Evolutionary conservation across 2,329 filamentous ascomycete genomes (phyloP).

Genomic region (Phaeomoniella chlamydospora): DNA sequence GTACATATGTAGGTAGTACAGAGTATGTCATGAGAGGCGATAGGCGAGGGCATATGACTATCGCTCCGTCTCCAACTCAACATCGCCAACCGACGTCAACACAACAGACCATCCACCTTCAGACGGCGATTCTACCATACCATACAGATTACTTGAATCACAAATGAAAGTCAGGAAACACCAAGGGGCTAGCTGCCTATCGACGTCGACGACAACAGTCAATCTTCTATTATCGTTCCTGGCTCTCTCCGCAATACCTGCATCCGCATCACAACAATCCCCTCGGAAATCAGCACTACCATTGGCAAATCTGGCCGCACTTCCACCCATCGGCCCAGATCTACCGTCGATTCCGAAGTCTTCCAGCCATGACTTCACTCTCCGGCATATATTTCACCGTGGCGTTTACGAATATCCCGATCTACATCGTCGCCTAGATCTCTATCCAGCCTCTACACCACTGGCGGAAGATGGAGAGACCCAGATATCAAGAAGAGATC

Average conservation of each 20-base stretch:
- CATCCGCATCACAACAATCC: conserved; percentile 2
- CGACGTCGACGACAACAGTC: conserved; percentile 49
- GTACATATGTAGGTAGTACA: no score
- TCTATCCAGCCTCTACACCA: conserved; percentile 12
- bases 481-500: conserved; percentile 31
- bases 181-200: conserved; percentile 28
- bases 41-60: not conserved
- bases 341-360: conserved; percentile 4
- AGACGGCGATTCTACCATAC: no score
- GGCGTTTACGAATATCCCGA: conserved; percentile 65
- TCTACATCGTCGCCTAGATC: conserved; percentile 65
- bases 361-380: conserved; percentile 25
- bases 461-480: conserved; percentile 21
- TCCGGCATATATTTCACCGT: conserved; percentile 88
- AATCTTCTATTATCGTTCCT: conserved; percentile 53
- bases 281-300: conserved; percentile 4
- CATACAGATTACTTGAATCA: no score
- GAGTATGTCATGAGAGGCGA: no score
- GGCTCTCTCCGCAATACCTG: conserved; percentile 29
- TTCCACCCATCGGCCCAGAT: not conserved
- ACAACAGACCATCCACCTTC: no score
- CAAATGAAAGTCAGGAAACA: conserved; percentile 2
- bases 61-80: not conserved
- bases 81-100: not conserved
- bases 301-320: conserved; percentile 9